Conservation (phyloP, 1,284 basidiomycete species). For the Tremellales sp. region DNA sequence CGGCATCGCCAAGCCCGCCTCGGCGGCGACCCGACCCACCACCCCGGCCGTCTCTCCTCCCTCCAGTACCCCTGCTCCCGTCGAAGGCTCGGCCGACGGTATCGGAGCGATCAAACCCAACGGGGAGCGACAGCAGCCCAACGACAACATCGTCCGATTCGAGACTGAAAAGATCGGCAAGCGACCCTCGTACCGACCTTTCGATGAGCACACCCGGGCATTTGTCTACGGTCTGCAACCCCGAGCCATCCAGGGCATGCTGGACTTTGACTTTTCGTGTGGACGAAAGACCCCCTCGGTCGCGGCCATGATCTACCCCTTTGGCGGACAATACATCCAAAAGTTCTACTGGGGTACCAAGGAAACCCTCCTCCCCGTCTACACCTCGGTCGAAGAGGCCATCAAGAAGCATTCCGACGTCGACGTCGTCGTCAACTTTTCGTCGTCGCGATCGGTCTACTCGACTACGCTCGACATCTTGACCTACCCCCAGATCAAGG, state of each 20-base stretch:
- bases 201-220: slow-evolving; percentile 86
- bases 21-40: slow-evolving; percentile 50
- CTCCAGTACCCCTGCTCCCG: slow-evolving; percentile 14
- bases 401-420: slow-evolving; percentile 93
- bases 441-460: slow-evolving; percentile 91
- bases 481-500: slow-evolving; percentile 67
- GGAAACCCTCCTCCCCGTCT: slow-evolving; percentile 96
- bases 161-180: slow-evolving; percentile 50
- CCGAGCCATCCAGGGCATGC: slow-evolving; percentile 99
- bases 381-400: slow-evolving; percentile 89
- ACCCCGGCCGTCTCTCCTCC: slow-evolving; percentile 33
- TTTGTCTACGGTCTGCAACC: slow-evolving; percentile 99
- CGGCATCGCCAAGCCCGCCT: slow-evolving; percentile 59
- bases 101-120: slow-evolving; percentile 74
- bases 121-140: slow-evolving; percentile 75
- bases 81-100: slow-evolving; percentile 36
- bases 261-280: slow-evolving; percentile 99
- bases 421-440: slow-evolving; percentile 98
- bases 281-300: slow-evolving; percentile 90
- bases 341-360: slow-evolving; percentile 99
- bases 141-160: slow-evolving; percentile 88
- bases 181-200: slow-evolving; percentile 80
- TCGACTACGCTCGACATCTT: slow-evolving; percentile 89
- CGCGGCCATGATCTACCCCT: slow-evolving; percentile 99
- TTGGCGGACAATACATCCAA: slow-evolving; percentile 99